These are phyloP conservation scores for Alternaria incomplexa DNA, from an alignment of 2,329 filamentous ascomycete genomes.

Conservation along the genomic window DNA sequence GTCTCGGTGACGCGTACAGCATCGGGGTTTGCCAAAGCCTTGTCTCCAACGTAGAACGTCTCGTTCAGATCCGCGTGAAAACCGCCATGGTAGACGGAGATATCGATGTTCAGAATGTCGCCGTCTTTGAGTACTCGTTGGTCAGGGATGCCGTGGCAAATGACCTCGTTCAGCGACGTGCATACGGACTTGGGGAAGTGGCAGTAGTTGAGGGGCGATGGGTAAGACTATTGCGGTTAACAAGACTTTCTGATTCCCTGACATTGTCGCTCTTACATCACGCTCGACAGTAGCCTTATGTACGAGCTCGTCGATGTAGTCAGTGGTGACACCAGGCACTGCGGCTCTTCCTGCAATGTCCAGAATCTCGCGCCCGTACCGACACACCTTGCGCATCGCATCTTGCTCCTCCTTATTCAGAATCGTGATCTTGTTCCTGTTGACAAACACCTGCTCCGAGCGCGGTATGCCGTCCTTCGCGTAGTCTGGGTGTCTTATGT, in stretches of 20 bases:
- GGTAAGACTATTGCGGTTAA: constrained; percentile 74
- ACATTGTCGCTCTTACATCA: constrained; percentile 66
- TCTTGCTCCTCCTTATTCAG: constrained; percentile 81
- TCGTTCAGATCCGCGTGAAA: constrained; percentile 98
- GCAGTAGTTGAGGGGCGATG: constrained; percentile 93
- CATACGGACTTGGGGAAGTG: constrained; percentile 98
- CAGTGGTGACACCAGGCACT: constrained; percentile 92
- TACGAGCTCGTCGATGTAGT: constrained; percentile 92
- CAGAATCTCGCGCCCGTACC: constrained; percentile 84
- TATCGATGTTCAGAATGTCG: constrained; percentile 96
- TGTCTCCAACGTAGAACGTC: constrained; percentile 96
- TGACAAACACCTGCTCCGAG: constrained; percentile 68
- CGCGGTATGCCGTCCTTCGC: constrained; percentile 78
- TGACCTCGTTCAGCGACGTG: constrained; percentile 94
- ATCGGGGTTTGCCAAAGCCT: constrained; percentile 81
- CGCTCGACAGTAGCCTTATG: constrained; percentile 94
- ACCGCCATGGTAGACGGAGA: constrained; percentile 90
- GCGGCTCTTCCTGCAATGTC: constrained; percentile 86
- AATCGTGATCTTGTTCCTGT: constrained; percentile 81
- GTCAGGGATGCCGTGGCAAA: constrained; percentile 98
- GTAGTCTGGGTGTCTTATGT: constrained; percentile 86
- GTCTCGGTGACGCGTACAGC: constrained; percentile 90
- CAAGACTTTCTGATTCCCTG: background rate
- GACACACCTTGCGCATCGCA: constrained; percentile 91
- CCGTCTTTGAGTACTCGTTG: constrained; percentile 85